These are phyloP conservation scores for Wilcoxina mikolae DNA, from an alignment of 495 filamentous ascomycete genomes.

Conservation along the genomic window DNA sequence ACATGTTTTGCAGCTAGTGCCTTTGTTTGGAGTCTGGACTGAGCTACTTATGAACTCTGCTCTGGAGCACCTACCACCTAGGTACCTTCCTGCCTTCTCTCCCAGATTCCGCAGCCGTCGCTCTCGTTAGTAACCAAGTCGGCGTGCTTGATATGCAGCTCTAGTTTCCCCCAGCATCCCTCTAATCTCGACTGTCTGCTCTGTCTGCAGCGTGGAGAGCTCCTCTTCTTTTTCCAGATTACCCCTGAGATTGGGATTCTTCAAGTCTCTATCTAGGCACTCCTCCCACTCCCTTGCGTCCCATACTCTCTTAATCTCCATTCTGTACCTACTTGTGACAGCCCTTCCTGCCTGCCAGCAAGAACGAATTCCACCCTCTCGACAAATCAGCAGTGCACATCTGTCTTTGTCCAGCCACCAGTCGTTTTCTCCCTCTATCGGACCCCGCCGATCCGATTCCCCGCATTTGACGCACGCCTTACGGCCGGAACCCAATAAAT, in stretches of 20 bases:
- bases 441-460: conserved; percentile 1
- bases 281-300: background rate
- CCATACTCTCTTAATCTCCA: background rate
- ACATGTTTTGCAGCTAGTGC: no score
- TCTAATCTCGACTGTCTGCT: background rate
- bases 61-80: no score
- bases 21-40: no score
- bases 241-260: background rate
- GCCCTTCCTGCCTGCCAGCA: no score
- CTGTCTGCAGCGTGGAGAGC: background rate
- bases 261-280: background rate
- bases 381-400: background rate
- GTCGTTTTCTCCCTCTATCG: background rate
- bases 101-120: no score
- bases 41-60: no score
- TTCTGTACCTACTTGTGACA: no score
- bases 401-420: background rate
- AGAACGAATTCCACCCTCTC: no score
- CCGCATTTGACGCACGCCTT: background rate
- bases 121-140: background rate
- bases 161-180: background rate
- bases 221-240: background rate
- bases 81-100: no score
- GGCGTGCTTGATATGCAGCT: background rate
- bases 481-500: conserved; percentile 5